Percentiles rank a stretch among this genome's conserved stretches.
These are phyloP conservation scores for Mycena latifolia DNA, from an alignment of 768 basidiomycete species.

Conservation along the genomic window DNA sequence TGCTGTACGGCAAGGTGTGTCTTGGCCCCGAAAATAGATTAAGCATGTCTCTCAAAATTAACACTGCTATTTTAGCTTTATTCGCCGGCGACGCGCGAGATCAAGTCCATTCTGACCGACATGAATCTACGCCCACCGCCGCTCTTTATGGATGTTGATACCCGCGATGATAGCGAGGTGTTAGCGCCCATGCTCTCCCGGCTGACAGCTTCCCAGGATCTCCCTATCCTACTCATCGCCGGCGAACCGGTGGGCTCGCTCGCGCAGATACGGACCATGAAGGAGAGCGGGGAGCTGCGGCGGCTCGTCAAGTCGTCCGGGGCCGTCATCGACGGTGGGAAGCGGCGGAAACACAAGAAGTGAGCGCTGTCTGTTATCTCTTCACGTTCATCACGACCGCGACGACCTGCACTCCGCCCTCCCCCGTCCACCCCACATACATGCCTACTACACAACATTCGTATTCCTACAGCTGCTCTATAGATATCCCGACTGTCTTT, in stretches of 20 bases:
- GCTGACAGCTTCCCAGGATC: conserved; percentile 70
- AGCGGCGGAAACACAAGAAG: conserved; percentile 66
- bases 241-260: conserved; percentile 69
- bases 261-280: conserved; percentile 63
- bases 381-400: conserved; percentile 37
- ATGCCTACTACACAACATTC: not conserved
- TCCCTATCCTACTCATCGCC: conserved; percentile 78
- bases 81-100: conserved; percentile 74
- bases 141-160: conserved; percentile 78
- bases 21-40: conserved; percentile 22
- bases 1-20: conserved; percentile 79
- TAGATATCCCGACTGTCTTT: not conserved
- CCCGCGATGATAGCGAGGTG: conserved; percentile 77
- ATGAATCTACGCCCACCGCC: conserved; percentile 73
- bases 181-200: conserved; percentile 72
- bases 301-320: conserved; percentile 67
- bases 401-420: conserved; percentile 15
- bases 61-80: conserved; percentile 57
- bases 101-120: conserved; percentile 67
- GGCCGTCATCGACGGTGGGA: conserved; percentile 64
- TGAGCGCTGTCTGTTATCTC: conserved; percentile 24
- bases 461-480: no score
- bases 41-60: not conserved
- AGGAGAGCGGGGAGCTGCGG: conserved; percentile 64
- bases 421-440: not conserved